Base-by-base conservation (phyloP, 2,329 filamentous ascomycete species). In the Nemania bipapillata region DNA sequence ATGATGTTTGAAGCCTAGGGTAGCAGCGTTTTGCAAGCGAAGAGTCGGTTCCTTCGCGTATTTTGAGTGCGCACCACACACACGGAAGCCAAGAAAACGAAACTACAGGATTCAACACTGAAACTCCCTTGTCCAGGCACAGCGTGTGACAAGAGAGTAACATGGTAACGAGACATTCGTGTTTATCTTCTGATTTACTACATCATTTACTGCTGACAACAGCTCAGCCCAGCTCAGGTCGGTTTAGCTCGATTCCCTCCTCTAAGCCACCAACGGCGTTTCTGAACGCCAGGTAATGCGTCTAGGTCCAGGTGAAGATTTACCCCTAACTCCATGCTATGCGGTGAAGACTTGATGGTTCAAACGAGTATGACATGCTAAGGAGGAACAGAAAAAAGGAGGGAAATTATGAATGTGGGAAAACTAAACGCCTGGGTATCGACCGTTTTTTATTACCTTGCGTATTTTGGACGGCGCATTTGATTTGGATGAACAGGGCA, bases 321-420 rank as follows among this genome's bases (percentile, higher is more conserved):
- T 42, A 40, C 47, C 47, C 24, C 58, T 22, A 70, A 68, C 59
- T 65, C 68, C 58, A 52, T 63, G 68, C 68, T 60, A 70, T 69
- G 63, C 42, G 54, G 55, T 60, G n/a, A 63, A 32, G 20, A 52
- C 50, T 49, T 40, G 49, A 65, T 37, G n/a, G 37, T 28, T 59
- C 24, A 42, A 26, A n/a, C 50, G 42, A 42, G 22, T 30, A 45
- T 35, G 11, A 37, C 17, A 20, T 17, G 22, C 37, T 37, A 28
- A 24, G 47, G 17, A 11, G 26, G n/a, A 28, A 30, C 2, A 26
- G 40, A 57, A 35, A 57, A 26, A 37, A 3, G 53, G 12, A 15
- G 24, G 15, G n/a, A 53, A 30, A 53, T 32, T 17, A n/a, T 4
- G 12, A 35, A 26, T 30, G 50, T 35, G 28, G 49, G 15, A n/a